Base-by-base conservation (phyloP, 2,329 filamentous ascomycete species). In the Talaromyces sp. region DNA sequence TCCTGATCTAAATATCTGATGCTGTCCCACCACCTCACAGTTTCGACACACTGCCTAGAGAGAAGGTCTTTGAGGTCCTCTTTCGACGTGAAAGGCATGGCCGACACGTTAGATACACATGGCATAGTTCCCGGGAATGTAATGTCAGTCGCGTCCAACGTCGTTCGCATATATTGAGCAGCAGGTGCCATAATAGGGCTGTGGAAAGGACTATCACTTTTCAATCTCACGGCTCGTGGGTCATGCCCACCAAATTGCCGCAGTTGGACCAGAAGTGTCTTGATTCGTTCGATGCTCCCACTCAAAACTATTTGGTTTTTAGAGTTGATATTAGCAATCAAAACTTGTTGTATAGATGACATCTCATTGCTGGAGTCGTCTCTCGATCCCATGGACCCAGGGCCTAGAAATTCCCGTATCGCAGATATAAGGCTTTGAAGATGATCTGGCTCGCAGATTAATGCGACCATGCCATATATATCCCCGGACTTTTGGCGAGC, bases 301-400 rank as follows among this genome's bases (percentile, higher is more conserved):
- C 90, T 95, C 57, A 98, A 81, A 56, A 97, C 93, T 68, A 98
- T 96, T 78, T 98, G 93, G 72, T 96, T 96, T 78, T 92, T 95
- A 73, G 88, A 91, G 78, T 98, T 98, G 77, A 96, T 87, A 75
- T 98, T 97, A 62, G 92, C 93, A 67, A 98, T 92, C 66, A 89
- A 81, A 56, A 97, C 93, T 75, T 96, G 90, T 70, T 95, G 85
- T 58, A 96, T 91, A 3, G 91, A 86, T 19, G 90, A 89, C 31
- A 87, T 77, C 66, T 89, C 83, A 65, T 86, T 81, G 62, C 82
- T 83, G 66, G 84, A 87, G 71, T 92, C 89, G 58, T 84, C 83
- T 70, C 88, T 89, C 62, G 84, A 80, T 29, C 86, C 87, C n/a
- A 84, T 80, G 63, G 82, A 82, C 55, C 83, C 82, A 66, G 89